Base-by-base conservation (phyloP, 192 early-diverging fungal genomes). In the Podila minutissima region DNA sequence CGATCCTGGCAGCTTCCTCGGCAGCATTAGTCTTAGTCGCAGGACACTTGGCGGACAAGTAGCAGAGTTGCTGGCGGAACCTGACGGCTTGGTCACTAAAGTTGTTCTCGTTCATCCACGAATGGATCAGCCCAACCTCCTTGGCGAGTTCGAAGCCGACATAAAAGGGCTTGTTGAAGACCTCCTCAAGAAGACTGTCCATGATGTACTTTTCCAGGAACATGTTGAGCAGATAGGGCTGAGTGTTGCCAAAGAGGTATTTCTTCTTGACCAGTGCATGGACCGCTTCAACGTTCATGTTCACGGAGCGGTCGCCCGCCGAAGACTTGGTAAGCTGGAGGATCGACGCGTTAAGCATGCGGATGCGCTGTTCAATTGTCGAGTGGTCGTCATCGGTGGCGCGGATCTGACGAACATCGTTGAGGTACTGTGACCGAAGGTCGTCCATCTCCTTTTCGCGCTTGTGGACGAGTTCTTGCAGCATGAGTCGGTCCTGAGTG, bases 151-250 rank as follows among this genome's bases (percentile, higher is more conserved):
- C 22, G 12, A 82, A 84, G 15, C 83, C 76, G 51, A 86, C 83
- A 48, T 86, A 82, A 20, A 83, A 69, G 12, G 75, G 83, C 11
- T 72, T 66, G 59, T 83, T 59, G 53, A 86, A 86, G 41, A 88
- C 74, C 33, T 84, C 79, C 19, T 84, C 74, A 7, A 88, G 62
- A 28, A 88, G 63, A 2, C 71, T 65, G 60, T 88, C 87, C 85
- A 88, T 86, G 31, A 88, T 84, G 35, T 85, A 86, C 58, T 88
- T 88, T 69, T 88, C 83, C 24, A 85, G 73, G 59, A 86, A 73
- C 83, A 88, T 88, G 58, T 82, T 82, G 62, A 84, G 70, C 13
- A 79, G 76, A 67, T 84, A 74, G 15, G 77, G 71, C 22, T 83
- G 76, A 15, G 75, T 64, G 48, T 74, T 82, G 51, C 48, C 82